phyloP scores from a whole-genome alignment of 2,329 filamentous ascomycete genomes.

The Dactylellina sp. region DNA sequence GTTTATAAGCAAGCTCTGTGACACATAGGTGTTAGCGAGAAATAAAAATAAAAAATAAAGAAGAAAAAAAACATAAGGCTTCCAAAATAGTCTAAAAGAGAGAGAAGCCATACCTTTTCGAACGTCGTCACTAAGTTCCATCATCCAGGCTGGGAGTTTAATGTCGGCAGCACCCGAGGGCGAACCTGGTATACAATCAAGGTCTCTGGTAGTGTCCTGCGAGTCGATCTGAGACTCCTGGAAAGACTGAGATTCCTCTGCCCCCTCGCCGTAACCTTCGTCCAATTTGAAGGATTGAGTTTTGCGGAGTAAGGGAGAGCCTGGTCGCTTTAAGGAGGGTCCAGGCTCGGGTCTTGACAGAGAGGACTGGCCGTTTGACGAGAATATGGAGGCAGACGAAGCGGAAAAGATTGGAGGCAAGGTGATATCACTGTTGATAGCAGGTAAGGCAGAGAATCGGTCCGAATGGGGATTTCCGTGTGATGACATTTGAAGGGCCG shows the following conservation, averaged over 20 bases:
- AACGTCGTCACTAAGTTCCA: conserved; percentile 69
- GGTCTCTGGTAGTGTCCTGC: conserved; percentile 63
- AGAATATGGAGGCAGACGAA: conserved; percentile 21
- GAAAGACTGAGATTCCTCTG: conserved; percentile 45
- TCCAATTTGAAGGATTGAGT: conserved; percentile 52
- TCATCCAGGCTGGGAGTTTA: conserved; percentile 69
- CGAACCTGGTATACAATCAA: too few species aligned
- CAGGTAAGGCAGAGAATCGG: conserved; percentile 25
- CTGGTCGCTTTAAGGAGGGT: conserved; percentile 41
- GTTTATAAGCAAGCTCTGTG: conserved; percentile 81
- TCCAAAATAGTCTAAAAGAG: not conserved
- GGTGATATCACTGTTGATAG: conserved; percentile 1
- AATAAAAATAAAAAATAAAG: conserved; percentile 26
- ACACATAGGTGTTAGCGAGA: not conserved
- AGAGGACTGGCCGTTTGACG: conserved; percentile 10
- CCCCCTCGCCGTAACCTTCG: conserved; percentile 56
- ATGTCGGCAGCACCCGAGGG: conserved; percentile 61
- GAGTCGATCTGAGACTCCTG: conserved; percentile 60
- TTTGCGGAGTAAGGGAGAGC: conserved; percentile 49
- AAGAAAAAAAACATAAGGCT: conserved; percentile 21
- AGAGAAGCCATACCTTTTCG: conserved; percentile 67
- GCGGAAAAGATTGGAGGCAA: conserved; percentile 12
- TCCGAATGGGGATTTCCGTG: conserved; percentile 49
- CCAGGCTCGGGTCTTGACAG: conserved; percentile 24
- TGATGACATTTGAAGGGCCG: conserved; percentile 53